Evolutionary conservation across 345 rosid genomes (phyloP).

Genomic region (Arabis alpina): DNA sequence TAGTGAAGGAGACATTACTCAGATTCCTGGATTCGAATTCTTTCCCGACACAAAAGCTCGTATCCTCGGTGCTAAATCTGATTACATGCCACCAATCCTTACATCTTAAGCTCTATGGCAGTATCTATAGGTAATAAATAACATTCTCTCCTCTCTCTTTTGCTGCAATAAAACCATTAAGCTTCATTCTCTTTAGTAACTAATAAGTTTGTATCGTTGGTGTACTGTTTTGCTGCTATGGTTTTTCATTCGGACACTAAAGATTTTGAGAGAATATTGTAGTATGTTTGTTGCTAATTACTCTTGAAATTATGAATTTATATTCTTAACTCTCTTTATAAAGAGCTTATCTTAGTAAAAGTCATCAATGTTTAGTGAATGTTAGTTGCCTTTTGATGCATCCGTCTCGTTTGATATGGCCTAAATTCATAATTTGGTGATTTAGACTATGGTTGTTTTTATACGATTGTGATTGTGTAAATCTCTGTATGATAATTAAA

Average conservation of each 20-base stretch:
- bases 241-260: not conserved
- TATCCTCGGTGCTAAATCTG: slow-evolving; percentile 82
- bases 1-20: slow-evolving; percentile 68
- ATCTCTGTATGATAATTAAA: too few relatives aligned
- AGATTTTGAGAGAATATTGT: slow-evolving; percentile 1
- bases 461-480: too few relatives aligned
- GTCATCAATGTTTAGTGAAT: too few relatives aligned
- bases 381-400: too few relatives aligned
- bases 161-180: slow-evolving; percentile 22
- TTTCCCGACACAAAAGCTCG: slow-evolving; percentile 96
- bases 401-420: too few relatives aligned
- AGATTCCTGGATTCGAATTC: slow-evolving; percentile 67
- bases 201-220: slow-evolving; percentile 7
- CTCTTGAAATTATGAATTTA: not conserved
- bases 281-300: slow-evolving; percentile 18
- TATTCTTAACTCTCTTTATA: too few relatives aligned
- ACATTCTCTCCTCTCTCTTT: slow-evolving; percentile 18
- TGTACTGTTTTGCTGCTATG: not conserved
- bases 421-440: too few relatives aligned
- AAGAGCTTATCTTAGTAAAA: too few relatives aligned
- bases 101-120: slow-evolving; percentile 57
- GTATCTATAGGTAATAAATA: slow-evolving; percentile 23
- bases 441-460: too few relatives aligned
- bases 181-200: not conserved
- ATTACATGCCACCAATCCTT: slow-evolving; percentile 93